phyloP scores from a whole-genome alignment of 1,284 basidiomycete species.

The Clitocybe nebularis region DNA sequence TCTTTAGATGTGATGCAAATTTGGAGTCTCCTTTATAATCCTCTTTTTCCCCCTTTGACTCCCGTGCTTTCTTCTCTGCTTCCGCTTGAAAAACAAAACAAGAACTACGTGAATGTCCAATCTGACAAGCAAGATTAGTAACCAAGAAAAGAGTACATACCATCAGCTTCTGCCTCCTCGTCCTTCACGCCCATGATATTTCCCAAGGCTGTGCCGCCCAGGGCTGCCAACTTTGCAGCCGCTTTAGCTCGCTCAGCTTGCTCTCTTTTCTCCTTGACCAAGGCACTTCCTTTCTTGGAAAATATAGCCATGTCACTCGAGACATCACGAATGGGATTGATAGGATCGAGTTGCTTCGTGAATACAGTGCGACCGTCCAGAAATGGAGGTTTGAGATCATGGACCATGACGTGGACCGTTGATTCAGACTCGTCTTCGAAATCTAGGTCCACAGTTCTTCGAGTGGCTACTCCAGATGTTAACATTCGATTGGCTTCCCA shows the following conservation, averaged over 20 bases:
- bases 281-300: conserved; percentile 88
- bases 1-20: conserved; percentile 89
- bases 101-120: conserved; percentile 74
- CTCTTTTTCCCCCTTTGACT: conserved; percentile 57
- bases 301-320: conserved; percentile 96
- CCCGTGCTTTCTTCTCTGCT: conserved; percentile 56
- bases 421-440: conserved; percentile 94
- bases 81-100: conserved; percentile 47
- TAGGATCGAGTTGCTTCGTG: conserved; percentile 95
- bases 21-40: conserved; percentile 94
- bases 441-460: conserved; percentile 83
- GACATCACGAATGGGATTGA: conserved; percentile 93
- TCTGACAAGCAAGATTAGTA: conserved; percentile 31
- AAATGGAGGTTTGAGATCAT: conserved; percentile 97
- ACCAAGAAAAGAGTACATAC: conserved; percentile 42
- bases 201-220: conserved; percentile 91
- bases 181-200: conserved; percentile 98
- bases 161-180: conserved; percentile 84
- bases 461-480: conserved; percentile 89
- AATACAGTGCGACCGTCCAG: conserved; percentile 94
- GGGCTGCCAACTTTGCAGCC: conserved; percentile 89
- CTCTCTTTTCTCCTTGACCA: conserved; percentile 94
- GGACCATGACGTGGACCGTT: conserved; percentile 94
- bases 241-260: conserved; percentile 94
- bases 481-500: conserved; percentile 99